phyloP scores from a whole-genome alignment of 2,329 filamentous ascomycete species.

The Monilinia polystroma region DNA sequence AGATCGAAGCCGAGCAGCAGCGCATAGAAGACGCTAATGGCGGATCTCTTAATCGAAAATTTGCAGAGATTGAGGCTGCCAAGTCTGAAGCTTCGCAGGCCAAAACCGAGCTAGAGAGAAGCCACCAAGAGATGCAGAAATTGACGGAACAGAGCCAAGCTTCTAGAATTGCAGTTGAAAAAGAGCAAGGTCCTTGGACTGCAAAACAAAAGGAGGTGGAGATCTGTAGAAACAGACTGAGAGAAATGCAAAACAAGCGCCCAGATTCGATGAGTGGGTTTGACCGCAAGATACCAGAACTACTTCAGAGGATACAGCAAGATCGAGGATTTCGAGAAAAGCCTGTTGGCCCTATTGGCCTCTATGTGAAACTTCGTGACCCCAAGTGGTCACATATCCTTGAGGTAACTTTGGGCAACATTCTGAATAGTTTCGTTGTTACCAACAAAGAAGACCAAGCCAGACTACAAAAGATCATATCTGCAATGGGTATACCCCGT shows the following conservation, averaged over 20 bases:
- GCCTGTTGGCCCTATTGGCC: constrained; percentile 82
- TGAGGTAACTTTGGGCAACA: constrained; percentile 71
- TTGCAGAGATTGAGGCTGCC: constrained; percentile 58
- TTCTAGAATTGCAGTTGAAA: constrained; percentile 40
- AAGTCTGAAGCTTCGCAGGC: constrained; percentile 51
- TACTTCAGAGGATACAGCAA: constrained; percentile 67
- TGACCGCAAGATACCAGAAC: constrained; percentile 57
- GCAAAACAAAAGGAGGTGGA: constrained; percentile 55
- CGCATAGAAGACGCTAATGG: constrained; percentile 69
- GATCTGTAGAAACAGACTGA: constrained; percentile 51
- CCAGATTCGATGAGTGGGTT: constrained; percentile 65
- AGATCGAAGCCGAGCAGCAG: constrained; percentile 55
- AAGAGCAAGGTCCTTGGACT: constrained; percentile 39
- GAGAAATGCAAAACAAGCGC: constrained; percentile 54
- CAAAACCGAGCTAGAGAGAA: constrained; percentile 44
- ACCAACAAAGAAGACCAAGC: constrained; percentile 72
- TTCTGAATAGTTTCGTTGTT: constrained; percentile 77
- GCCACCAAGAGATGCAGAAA: constrained; percentile 42
- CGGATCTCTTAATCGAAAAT: constrained; percentile 62
- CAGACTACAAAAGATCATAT: constrained; percentile 66
- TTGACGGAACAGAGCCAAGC: constrained; percentile 42
- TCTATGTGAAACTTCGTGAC: constrained; percentile 71
- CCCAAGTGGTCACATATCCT: constrained; percentile 81
- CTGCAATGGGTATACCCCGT: constrained; percentile 45
- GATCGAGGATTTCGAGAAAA: constrained; percentile 67